Conservation (phyloP, 2,329 filamentous ascomycete species). For the Clarireedia paspali region DNA sequence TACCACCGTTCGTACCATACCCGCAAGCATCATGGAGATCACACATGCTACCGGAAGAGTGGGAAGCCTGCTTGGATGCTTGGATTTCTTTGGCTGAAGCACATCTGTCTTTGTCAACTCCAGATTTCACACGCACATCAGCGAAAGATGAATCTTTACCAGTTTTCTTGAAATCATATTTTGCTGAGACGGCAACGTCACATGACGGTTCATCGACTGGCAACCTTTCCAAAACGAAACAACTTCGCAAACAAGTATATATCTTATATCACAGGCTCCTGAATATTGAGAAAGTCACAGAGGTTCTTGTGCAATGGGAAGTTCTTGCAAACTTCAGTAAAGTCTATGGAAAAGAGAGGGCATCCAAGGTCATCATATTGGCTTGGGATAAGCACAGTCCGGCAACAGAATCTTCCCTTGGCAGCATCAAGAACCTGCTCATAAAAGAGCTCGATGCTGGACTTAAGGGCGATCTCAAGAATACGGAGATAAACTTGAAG, state of each 20-base stretch:
- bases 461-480: constrained; percentile 45
- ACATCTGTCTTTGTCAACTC: constrained; percentile 51
- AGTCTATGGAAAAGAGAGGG: constrained; percentile 57
- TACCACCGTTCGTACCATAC: constrained; percentile 72
- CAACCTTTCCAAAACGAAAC: constrained; percentile 30
- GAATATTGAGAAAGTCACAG: constrained; percentile 35
- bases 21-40: constrained; percentile 61
- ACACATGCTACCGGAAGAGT: constrained; percentile 61
- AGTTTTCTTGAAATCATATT: constrained; percentile 60
- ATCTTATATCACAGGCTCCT: constrained; percentile 54
- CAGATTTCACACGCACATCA: constrained; percentile 45
- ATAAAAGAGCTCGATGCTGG: constrained; percentile 56
- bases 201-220: constrained; percentile 10
- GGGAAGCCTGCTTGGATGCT: constrained; percentile 67
- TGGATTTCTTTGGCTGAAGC: constrained; percentile 64
- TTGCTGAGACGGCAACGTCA: constrained; percentile 43
- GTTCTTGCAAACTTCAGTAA: constrained; percentile 63
- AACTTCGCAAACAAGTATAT: constrained; percentile 57
- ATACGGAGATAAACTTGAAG: constrained; percentile 47
- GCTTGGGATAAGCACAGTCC: constrained; percentile 46
- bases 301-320: constrained; percentile 50
- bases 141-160: constrained; percentile 50
- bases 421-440: constrained; percentile 52
- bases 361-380: constrained; percentile 40
- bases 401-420: constrained; percentile 46